Evolutionary conservation across 2,329 filamentous ascomycete genomes (phyloP).

Genomic region (Aspergillus puulaauensis): DNA sequence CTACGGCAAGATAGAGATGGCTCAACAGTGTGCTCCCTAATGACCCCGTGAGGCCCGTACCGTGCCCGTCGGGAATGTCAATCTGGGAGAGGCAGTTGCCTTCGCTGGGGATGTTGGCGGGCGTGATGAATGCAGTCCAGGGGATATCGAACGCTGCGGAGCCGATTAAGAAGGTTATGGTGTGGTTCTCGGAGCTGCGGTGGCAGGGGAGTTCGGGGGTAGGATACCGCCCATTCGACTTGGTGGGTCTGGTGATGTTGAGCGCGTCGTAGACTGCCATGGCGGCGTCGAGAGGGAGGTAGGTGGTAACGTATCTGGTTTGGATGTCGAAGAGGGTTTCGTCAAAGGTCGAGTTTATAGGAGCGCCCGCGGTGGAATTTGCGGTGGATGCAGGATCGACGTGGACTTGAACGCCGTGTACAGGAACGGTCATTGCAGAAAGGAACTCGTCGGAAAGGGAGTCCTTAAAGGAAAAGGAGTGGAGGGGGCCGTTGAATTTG

Average conservation of each 20-base stretch:
- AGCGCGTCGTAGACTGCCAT: conserved; percentile 3
- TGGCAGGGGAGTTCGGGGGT: background rate
- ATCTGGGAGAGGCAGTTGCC: background rate
- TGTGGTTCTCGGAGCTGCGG: conserved; percentile 4
- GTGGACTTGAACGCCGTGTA: background rate
- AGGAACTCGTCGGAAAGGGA: background rate
- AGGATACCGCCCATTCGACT: background rate
- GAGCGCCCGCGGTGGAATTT: background rate
- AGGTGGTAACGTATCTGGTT: background rate
- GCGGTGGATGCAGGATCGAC: background rate
- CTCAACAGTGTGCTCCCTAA: background rate
- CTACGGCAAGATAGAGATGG: conserved; percentile 3
- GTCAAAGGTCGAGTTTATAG: background rate
- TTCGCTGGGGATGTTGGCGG: background rate
- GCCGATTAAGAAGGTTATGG: conserved; percentile 1
- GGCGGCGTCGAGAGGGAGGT: conserved; percentile 1
- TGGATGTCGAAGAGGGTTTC: background rate
- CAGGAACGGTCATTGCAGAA: background rate
- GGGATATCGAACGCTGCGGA: background rate
- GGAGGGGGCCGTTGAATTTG: conserved; percentile 5
- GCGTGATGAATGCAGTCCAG: conserved; percentile 3
- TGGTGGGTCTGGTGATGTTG: background rate
- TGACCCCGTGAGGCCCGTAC: background rate
- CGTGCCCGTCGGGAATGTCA: background rate
- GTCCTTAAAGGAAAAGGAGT: conserved; percentile 2